Conservation (phyloP, 139 green algal genomes). For the Chlorella sorokiniana region DNA sequence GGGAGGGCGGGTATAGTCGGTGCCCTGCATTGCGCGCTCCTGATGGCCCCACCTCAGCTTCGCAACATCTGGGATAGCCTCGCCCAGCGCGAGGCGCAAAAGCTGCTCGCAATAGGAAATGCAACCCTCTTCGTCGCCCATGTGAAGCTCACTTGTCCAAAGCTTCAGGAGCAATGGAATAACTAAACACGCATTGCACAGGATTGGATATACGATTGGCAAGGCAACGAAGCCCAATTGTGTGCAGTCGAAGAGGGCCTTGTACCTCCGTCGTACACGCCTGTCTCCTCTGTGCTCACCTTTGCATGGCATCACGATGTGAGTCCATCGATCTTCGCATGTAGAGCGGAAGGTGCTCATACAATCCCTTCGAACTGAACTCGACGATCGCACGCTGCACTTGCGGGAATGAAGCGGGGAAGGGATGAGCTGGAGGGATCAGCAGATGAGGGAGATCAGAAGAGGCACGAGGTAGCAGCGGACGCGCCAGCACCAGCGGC, state of each 20-base stretch:
- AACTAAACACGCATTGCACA: too few relatives aligned
- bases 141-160: background rate
- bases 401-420: slow-evolving; percentile 12
- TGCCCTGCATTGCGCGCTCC: background rate
- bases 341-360: too few relatives aligned
- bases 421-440: slow-evolving; percentile 3
- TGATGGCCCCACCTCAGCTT: background rate
- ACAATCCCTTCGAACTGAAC: too few relatives aligned
- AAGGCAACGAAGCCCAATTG: too few relatives aligned
- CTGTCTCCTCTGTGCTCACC: too few relatives aligned
- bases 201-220: too few relatives aligned
- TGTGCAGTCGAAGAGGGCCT: too few relatives aligned
- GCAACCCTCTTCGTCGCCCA: too few relatives aligned
- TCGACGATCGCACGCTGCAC: too few relatives aligned
- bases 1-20: background rate
- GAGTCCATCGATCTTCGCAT: too few relatives aligned
- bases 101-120: background rate
- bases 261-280: too few relatives aligned
- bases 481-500: background rate
- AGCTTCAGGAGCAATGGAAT: background rate
- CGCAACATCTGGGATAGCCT: slow-evolving; percentile 9
- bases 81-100: background rate
- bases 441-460: background rate
- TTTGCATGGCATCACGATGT: too few relatives aligned
- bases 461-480: background rate